phyloP scores from a whole-genome alignment of 257 asterid species.

The Forsythia viridissima region DNA sequence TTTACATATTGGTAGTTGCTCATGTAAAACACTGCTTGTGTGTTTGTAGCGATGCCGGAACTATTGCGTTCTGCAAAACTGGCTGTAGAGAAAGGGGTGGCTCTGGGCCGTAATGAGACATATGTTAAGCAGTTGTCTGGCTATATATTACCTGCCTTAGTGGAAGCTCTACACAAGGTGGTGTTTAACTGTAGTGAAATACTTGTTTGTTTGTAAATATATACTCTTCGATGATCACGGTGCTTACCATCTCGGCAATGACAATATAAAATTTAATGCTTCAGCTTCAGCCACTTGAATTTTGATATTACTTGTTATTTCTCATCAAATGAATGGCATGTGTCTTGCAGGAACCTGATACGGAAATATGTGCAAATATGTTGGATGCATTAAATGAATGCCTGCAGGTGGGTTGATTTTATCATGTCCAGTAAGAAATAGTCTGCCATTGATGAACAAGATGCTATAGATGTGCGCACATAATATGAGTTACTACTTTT shows the following conservation, averaged over 20 bases:
- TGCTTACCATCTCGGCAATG: constrained; percentile 24
- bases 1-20: background rate
- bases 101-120: constrained; percentile 76
- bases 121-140: constrained; percentile 79
- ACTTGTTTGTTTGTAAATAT: background rate
- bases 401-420: constrained; percentile 60
- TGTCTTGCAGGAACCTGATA: constrained; percentile 83
- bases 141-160: constrained; percentile 73
- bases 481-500: background rate
- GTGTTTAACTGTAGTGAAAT: background rate
- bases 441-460: background rate
- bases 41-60: constrained; percentile 86
- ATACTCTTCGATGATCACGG: background rate
- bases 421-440: background rate
- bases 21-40: constrained; percentile 10
- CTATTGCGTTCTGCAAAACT: constrained; percentile 81
- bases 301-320: background rate
- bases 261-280: constrained; percentile 27
- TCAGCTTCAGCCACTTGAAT: background rate
- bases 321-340: background rate
- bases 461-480: background rate
- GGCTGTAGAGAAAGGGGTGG: constrained; percentile 92
- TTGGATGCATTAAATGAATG: constrained; percentile 90
- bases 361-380: constrained; percentile 85
- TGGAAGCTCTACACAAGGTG: constrained; percentile 89